phyloP scores from a whole-genome alignment of 2,329 filamentous ascomycete genomes.

The Aspergillus piperis region DNA sequence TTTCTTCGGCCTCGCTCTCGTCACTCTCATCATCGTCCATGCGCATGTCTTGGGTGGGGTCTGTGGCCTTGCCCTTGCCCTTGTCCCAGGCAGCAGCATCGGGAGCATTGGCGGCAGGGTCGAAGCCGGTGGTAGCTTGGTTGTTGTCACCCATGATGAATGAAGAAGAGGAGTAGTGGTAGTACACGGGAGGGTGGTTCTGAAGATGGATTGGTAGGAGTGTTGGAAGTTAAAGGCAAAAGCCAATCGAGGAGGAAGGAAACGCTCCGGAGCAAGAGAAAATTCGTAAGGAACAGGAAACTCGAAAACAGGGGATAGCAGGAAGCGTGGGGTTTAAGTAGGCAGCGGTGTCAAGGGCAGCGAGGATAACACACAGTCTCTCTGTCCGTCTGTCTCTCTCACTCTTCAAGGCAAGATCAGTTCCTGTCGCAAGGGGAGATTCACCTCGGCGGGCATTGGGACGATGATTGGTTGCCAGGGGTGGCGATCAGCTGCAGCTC shows the following conservation, averaged over 20 bases:
- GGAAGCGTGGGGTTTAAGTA: slow-evolving; percentile 10
- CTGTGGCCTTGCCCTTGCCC: slow-evolving; percentile 79
- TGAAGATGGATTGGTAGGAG: slow-evolving; percentile 15
- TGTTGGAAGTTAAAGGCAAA: slow-evolving; percentile 29
- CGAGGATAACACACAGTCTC: neutral
- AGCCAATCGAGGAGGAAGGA: slow-evolving; percentile 61
- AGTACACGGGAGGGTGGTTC: slow-evolving; percentile 1
- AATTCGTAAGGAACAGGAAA: slow-evolving; percentile 38
- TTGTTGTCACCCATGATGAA: slow-evolving; percentile 40
- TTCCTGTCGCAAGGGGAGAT: slow-evolving; percentile 23
- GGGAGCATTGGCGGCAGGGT: slow-evolving; percentile 44
- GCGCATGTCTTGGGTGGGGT: slow-evolving; percentile 60
- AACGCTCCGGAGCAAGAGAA: slow-evolving; percentile 56
- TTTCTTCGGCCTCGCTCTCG: slow-evolving; percentile 58
- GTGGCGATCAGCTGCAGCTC: slow-evolving; percentile 20
- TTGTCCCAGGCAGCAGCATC: slow-evolving; percentile 60
- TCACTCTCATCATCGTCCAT: slow-evolving; percentile 74
- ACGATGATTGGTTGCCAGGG: slow-evolving; percentile 19
- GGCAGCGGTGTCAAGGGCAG: slow-evolving; percentile 21
- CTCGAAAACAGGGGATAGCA: neutral
- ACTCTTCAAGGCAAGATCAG: neutral
- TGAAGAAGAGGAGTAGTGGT: slow-evolving; percentile 1
- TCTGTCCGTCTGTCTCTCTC: too few species aligned
- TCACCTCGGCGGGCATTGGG: slow-evolving; percentile 12
- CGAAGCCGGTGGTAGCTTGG: slow-evolving; percentile 28